A percentile compares a stretch with the other conserved stretches of the same genome.
Conservation (phyloP, 257 asterid genomes). For the Eustoma russellianum region DNA sequence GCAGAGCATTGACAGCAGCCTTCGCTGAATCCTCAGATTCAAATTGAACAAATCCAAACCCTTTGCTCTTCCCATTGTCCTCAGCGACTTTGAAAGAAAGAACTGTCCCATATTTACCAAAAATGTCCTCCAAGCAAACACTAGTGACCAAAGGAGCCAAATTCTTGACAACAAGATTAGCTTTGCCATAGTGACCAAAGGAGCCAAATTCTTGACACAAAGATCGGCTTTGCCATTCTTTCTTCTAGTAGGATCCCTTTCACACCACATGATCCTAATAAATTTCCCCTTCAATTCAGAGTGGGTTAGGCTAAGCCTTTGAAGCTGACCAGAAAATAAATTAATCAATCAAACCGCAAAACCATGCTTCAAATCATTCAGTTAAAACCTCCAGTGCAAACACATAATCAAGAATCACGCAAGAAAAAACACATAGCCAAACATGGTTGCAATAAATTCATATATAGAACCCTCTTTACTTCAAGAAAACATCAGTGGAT, state of each 20-base stretch:
- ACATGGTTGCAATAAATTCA: too few species aligned
- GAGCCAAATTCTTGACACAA: conserved; percentile 41
- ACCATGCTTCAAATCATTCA: too few species aligned
- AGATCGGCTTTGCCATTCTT: conserved; percentile 32
- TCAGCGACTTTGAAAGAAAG: conserved; percentile 55
- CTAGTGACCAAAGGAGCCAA: conserved; percentile 31
- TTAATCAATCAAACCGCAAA: neutral
- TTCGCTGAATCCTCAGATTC: conserved; percentile 38
- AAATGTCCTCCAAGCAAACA: conserved; percentile 24
- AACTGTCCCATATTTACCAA: conserved; percentile 32
- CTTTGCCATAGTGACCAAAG: conserved; percentile 31
- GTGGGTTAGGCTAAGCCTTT: conserved; percentile 32
- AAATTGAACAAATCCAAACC: conserved; percentile 58
- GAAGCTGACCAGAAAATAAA: conserved; percentile 26
- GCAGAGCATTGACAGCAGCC: conserved; percentile 31
- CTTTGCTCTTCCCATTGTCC: conserved; percentile 38
- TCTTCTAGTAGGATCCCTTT: conserved; percentile 30
- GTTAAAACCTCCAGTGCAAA: too few species aligned
- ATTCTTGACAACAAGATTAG: conserved; percentile 51
- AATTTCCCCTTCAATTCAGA: conserved; percentile 34
- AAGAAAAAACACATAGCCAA: too few species aligned
- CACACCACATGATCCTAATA: conserved; percentile 50
- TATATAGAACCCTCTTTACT: too few species aligned
- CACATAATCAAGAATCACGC: too few species aligned
- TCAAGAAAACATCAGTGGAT: too few species aligned